Evolutionary conservation across 1,139 yeast genomes (phyloP).

Genomic region (Magnusiomyces tetraspermus): DNA sequence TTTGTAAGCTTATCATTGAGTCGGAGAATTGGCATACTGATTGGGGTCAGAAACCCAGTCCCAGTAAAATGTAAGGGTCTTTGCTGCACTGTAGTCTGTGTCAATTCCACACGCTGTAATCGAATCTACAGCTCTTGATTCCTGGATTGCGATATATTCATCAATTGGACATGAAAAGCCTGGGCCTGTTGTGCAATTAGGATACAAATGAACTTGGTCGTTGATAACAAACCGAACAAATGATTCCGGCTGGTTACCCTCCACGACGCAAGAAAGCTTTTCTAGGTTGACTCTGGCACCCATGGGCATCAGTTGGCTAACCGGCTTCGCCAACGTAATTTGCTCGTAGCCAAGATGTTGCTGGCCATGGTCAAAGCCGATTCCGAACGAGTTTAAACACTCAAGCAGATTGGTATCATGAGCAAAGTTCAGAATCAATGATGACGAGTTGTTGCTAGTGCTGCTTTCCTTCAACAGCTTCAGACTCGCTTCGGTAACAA

Average conservation of each 20-base stretch:
- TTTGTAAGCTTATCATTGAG: too few relatives aligned
- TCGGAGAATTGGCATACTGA: conserved; percentile 4
- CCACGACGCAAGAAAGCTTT: conserved; percentile 36
- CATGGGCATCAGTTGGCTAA: conserved; percentile 45
- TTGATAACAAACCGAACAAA: conserved; percentile 48
- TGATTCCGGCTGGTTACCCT: too few relatives aligned
- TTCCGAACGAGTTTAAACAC: conserved; percentile 43
- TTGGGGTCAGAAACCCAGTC: conserved; percentile 11
- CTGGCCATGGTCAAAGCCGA: conserved; percentile 32
- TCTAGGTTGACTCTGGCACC: conserved; percentile 49
- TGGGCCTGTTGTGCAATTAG: conserved; percentile 47
- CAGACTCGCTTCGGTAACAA: conserved; percentile 43
- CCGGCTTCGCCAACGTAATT: conserved; percentile 33
- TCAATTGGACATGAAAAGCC: conserved; percentile 48
- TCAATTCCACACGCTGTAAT: conserved; percentile 8
- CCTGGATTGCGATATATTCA: conserved; percentile 27
- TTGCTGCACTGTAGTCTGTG: conserved; percentile 1
- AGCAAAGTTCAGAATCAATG: conserved; percentile 38
- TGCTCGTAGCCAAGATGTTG: conserved; percentile 32
- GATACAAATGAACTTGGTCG: conserved; percentile 52
- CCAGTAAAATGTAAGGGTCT: conserved; percentile 14
- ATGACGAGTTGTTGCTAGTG: conserved; percentile 20
- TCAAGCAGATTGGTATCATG: conserved; percentile 52
- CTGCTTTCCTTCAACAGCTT: conserved; percentile 32
- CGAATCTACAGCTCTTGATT: conserved; percentile 2